Conservation (phyloP, 805 yeast species). For the Blastobotrys muscicola region DNA sequence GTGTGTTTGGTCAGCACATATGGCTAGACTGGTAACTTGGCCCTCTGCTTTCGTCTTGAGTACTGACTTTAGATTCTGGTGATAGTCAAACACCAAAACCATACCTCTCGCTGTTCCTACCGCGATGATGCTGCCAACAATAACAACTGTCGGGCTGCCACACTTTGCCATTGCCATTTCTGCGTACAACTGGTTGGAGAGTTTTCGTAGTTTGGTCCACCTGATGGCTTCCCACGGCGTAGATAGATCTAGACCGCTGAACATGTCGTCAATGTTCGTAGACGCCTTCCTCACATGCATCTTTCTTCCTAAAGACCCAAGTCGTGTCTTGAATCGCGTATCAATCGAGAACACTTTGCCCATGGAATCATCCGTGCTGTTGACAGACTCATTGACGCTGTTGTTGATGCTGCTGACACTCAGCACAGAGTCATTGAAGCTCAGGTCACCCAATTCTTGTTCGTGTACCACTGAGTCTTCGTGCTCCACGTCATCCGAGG, state of each 20-base stretch:
- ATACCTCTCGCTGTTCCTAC: slow-evolving; percentile 66
- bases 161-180: slow-evolving; percentile 27
- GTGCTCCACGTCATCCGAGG: no score
- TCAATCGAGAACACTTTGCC: slow-evolving; percentile 11
- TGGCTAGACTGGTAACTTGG: slow-evolving; percentile 43
- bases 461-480: no score
- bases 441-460: no score
- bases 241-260: not conserved
- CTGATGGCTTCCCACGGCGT: slow-evolving; percentile 11
- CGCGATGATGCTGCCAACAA: slow-evolving; percentile 27
- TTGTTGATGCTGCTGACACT: no score
- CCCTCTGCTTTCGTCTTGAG: slow-evolving; percentile 35
- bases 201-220: slow-evolving; percentile 35
- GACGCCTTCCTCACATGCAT: not conserved
- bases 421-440: no score
- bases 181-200: slow-evolving; percentile 31
- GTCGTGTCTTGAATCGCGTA: slow-evolving; percentile 14
- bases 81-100: slow-evolving; percentile 57
- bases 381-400: no score
- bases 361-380: no score
- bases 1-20: slow-evolving; percentile 61
- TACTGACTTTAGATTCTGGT: slow-evolving; percentile 45
- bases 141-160: slow-evolving; percentile 46
- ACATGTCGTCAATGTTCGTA: slow-evolving; percentile 1
- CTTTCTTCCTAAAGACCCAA: slow-evolving; percentile 9